A percentile compares a stretch with the other conserved stretches of the same genome.
Conservation (phyloP, 2,329 filamentous ascomycete species). For the Monilinia vaccinii-corymbosi region DNA sequence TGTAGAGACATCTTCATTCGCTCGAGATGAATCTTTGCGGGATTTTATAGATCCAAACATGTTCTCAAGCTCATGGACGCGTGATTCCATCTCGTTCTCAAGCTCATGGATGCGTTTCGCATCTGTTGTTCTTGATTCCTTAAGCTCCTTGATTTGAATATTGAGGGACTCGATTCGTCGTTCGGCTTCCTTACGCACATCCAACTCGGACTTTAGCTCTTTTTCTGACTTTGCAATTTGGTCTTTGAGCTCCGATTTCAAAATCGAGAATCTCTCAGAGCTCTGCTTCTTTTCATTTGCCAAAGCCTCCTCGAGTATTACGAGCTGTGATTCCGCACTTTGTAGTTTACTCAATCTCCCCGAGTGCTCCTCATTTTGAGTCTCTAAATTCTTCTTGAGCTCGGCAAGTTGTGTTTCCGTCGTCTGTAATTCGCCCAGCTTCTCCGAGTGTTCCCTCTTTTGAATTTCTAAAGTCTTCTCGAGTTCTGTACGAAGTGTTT, state of each 20-base stretch:
- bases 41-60: conserved; percentile 18
- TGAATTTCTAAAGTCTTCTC: conserved; percentile 19
- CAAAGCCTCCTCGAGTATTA: conserved; percentile 16
- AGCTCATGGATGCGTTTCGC: conserved; percentile 23
- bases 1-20: conserved; percentile 9
- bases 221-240: conserved; percentile 14
- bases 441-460: conserved; percentile 13
- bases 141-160: conserved; percentile 21
- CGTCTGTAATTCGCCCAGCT: conserved; percentile 13
- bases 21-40: conserved; percentile 11
- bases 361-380: conserved; percentile 16
- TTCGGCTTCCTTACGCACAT: conserved; percentile 20
- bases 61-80: conserved; percentile 19
- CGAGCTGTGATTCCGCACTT: conserved; percentile 16
- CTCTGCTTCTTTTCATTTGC: conserved; percentile 14
- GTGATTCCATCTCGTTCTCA: not conserved
- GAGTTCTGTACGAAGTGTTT: conserved; percentile 19
- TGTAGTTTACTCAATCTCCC: not conserved
- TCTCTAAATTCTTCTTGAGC: conserved; percentile 19
- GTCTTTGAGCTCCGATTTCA: conserved; percentile 17
- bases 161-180: conserved; percentile 14
- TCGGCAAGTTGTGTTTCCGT: conserved; percentile 21
- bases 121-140: conserved; percentile 15
- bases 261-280: conserved; percentile 16
- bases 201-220: conserved; percentile 15